Evolutionary conservation across 1,284 basidiomycete species (phyloP).

Genomic region (Fistulinella staudtii): DNA sequence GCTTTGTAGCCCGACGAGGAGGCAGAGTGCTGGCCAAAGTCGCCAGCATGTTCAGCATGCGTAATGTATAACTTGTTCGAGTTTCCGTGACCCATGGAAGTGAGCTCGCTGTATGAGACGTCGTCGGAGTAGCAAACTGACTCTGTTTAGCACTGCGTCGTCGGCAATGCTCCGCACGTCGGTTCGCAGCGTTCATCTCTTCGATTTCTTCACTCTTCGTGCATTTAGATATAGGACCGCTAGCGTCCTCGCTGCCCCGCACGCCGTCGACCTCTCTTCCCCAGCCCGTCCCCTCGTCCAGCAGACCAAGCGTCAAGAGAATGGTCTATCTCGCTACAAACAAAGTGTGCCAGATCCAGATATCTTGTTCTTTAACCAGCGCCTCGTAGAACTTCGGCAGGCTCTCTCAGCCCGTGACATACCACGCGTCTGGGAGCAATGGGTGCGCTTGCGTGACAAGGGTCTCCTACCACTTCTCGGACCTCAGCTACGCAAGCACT

Average conservation of each 20-base stretch:
- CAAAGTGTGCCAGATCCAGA: constrained; percentile 32
- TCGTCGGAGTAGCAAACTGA: constrained; percentile 5
- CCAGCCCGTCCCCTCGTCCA: not conserved
- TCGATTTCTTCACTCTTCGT: constrained; percentile 35
- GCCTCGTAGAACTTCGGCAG: constrained; percentile 35
- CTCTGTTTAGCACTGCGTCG: not conserved
- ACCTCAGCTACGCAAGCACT: constrained; percentile 39
- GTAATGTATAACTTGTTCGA: constrained; percentile 84
- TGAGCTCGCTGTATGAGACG: not conserved
- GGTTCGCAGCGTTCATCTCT: constrained; percentile 26
- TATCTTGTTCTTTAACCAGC: constrained; percentile 33
- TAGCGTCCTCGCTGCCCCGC: constrained; percentile 13
- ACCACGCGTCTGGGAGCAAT: constrained; percentile 35
- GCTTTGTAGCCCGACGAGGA: constrained; percentile 69
- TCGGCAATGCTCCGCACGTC: constrained; percentile 37
- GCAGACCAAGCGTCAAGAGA: not conserved
- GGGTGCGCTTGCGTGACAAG: constrained; percentile 43
- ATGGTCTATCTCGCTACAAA: no score
- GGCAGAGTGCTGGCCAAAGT: constrained; percentile 71
- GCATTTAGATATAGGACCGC: constrained; percentile 11
- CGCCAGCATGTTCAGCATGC: constrained; percentile 76
- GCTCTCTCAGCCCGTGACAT: constrained; percentile 36
- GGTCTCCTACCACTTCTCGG: constrained; percentile 43
- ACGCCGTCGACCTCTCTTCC: constrained; percentile 2
- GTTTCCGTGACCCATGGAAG: constrained; percentile 76